A percentile compares a stretch with the other conserved stretches of the same genome.
Conservation (phyloP, 2,329 filamentous ascomycete genomes). For the Xylariaceae sp. region DNA sequence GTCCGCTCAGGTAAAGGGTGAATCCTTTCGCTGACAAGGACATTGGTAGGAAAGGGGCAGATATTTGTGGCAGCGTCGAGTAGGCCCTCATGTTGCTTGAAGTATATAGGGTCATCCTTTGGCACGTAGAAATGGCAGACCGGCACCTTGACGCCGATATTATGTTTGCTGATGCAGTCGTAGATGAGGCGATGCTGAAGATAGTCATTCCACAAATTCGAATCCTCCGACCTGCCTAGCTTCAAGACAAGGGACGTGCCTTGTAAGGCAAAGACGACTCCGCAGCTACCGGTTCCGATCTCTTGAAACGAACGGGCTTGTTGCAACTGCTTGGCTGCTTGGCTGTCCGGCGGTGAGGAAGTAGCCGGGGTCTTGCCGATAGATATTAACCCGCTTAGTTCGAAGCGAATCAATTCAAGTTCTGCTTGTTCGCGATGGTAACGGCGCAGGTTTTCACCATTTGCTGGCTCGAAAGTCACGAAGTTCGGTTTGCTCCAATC, state of each 20-base stretch:
- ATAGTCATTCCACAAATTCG: constrained; percentile 18
- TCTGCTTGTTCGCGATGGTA: too few relatives aligned
- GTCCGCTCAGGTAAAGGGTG: constrained; percentile 15
- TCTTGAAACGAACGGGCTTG: background rate
- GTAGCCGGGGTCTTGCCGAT: too few relatives aligned
- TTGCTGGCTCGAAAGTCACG: too few relatives aligned
- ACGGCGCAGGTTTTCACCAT: too few relatives aligned
- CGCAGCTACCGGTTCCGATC: constrained; percentile 11
- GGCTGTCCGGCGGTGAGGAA: too few relatives aligned
- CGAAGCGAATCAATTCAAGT: too few relatives aligned
- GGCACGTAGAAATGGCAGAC: constrained; percentile 10
- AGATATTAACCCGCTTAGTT: too few relatives aligned
- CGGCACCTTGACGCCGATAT: constrained; percentile 8
- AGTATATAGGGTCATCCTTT: background rate
- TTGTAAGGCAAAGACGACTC: constrained; percentile 18
- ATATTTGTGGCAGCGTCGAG: constrained; percentile 2
- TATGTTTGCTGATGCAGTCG: background rate
- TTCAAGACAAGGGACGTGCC: background rate
- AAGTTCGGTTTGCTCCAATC: too few relatives aligned
- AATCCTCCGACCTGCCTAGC: constrained; percentile 12
- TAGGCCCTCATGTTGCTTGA: background rate
- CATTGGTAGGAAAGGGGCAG: constrained; percentile 24
- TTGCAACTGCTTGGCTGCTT: too few relatives aligned
- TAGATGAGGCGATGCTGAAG: constrained; percentile 8
- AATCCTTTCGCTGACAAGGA: constrained; percentile 31